These are phyloP conservation scores for Zasmidium citrigriseum DNA, from an alignment of 2,329 filamentous ascomycete genomes.

Conservation along the genomic window DNA sequence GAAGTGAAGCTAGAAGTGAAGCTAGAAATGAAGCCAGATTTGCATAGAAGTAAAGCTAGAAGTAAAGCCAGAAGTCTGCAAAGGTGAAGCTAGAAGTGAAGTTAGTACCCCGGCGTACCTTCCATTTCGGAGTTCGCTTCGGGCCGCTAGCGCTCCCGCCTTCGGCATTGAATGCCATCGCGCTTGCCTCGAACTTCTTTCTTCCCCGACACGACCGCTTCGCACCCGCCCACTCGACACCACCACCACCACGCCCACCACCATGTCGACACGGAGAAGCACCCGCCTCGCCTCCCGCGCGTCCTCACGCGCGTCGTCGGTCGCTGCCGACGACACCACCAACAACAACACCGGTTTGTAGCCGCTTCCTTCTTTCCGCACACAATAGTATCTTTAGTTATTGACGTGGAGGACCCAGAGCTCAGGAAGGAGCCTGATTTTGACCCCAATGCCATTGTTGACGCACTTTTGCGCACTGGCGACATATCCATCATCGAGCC, in stretches of 20 bases:
- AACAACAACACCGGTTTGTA: constrained; percentile 9
- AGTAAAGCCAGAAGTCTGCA: neutral
- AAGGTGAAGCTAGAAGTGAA: neutral
- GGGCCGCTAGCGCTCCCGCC: no score
- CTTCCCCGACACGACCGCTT: neutral
- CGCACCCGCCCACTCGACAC: neutral
- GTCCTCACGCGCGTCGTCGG: constrained; percentile 13
- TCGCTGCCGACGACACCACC: constrained; percentile 6
- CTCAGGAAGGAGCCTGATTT: neutral
- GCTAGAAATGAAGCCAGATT: no score
- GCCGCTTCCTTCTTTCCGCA: neutral
- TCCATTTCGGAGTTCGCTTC: no score
- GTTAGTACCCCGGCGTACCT: neutral
- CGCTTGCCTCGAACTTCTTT: neutral
- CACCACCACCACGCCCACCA: neutral
- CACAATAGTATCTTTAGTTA: neutral
- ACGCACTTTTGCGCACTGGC: no score
- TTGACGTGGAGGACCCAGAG: constrained; percentile 2
- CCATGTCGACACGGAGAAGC: constrained; percentile 11
- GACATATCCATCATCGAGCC: no score
- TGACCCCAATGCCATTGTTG: no score
- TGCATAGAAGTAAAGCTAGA: no score
- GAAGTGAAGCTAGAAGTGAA: no score
- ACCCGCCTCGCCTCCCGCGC: constrained; percentile 12
- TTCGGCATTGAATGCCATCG: no score